These are phyloP conservation scores for Postia placenta DNA, from an alignment of 768 basidiomycete genomes.

Conservation along the genomic window DNA sequence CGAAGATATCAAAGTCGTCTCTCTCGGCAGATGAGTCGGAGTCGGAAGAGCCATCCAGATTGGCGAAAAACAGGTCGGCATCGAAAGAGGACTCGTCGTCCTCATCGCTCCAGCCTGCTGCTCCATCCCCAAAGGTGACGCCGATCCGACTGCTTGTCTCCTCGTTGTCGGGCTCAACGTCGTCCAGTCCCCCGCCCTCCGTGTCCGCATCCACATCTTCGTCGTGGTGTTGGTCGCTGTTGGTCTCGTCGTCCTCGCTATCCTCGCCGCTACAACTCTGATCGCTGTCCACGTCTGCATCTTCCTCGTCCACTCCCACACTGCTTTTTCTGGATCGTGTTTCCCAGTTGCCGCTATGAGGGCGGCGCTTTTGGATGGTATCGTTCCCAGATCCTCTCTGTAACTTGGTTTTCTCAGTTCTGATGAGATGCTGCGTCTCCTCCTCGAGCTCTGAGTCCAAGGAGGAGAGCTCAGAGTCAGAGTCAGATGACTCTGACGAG, in stretches of 20 bases:
- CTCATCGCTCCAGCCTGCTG: constrained; percentile 74
- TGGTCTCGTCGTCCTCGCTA: constrained; percentile 42
- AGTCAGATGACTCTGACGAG: constrained; percentile 21
- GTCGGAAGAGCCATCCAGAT: constrained; percentile 56
- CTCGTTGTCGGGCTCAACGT: constrained; percentile 22
- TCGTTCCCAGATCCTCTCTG: constrained; percentile 42
- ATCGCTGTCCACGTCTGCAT: constrained; percentile 53
- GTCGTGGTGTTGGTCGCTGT: constrained; percentile 36
- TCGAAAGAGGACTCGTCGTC: constrained; percentile 73
- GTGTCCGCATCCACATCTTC: constrained; percentile 25
- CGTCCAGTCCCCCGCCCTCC: constrained; percentile 22
- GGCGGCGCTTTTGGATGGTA: constrained; percentile 26
- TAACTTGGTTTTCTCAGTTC: background rate
- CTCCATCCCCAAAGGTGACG: constrained; percentile 53
- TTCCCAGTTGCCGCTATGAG: constrained; percentile 50
- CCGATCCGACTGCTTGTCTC: constrained; percentile 24
- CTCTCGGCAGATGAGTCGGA: constrained; percentile 42
- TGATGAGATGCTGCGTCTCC: constrained; percentile 9
- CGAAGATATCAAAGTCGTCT: constrained; percentile 33
- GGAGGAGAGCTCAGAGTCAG: constrained; percentile 19
- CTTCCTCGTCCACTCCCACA: constrained; percentile 65
- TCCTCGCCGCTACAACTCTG: constrained; percentile 41
- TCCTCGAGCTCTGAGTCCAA: constrained; percentile 13
- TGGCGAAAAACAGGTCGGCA: constrained; percentile 79
- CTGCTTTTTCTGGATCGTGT: constrained; percentile 66